phyloP scores from a whole-genome alignment of 1,284 basidiomycete species.

The Cryptococcus sp. region DNA sequence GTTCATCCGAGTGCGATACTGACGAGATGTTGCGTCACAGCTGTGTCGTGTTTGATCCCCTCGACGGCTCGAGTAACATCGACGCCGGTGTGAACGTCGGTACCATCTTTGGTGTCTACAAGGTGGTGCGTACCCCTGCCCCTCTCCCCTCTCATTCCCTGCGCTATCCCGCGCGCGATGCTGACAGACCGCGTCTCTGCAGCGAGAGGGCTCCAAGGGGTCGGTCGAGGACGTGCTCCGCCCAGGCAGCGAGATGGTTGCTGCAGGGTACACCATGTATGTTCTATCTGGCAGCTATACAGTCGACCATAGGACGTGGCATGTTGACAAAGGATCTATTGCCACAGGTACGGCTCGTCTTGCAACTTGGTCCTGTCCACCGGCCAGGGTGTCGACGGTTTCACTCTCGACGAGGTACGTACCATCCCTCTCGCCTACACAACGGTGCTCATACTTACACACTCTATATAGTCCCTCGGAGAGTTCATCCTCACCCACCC shows the following conservation, averaged over 20 bases:
- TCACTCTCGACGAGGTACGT: conserved; percentile 82
- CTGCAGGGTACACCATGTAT: conserved; percentile 92
- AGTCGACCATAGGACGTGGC: background rate
- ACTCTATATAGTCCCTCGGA: conserved; percentile 61
- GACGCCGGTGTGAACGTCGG: conserved; percentile 99
- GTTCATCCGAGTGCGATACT: background rate
- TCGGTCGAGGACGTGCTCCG: conserved; percentile 82
- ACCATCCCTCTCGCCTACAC: background rate
- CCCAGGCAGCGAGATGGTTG: conserved; percentile 96
- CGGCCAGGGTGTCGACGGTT: conserved; percentile 94
- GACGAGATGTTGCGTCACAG: conserved; percentile 17
- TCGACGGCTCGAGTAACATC: conserved; percentile 98
- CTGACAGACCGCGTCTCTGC: conserved; percentile 4
- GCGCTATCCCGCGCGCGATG: background rate
- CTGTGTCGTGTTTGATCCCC: conserved; percentile 97
- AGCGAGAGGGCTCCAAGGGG: conserved; percentile 74
- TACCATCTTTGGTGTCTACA: conserved; percentile 98
- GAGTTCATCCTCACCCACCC: conserved; percentile 99
- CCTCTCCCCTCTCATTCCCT: background rate
- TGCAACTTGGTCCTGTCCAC: conserved; percentile 96
- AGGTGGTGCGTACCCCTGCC: conserved; percentile 59
- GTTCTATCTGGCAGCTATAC: conserved; percentile 25
- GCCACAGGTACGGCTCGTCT: conserved; percentile 87
- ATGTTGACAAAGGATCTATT: background rate
- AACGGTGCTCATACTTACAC: background rate